Evolutionary conservation across 148 eudicot genomes (phyloP).

Genomic region (Arctostaphylos glauca): DNA sequence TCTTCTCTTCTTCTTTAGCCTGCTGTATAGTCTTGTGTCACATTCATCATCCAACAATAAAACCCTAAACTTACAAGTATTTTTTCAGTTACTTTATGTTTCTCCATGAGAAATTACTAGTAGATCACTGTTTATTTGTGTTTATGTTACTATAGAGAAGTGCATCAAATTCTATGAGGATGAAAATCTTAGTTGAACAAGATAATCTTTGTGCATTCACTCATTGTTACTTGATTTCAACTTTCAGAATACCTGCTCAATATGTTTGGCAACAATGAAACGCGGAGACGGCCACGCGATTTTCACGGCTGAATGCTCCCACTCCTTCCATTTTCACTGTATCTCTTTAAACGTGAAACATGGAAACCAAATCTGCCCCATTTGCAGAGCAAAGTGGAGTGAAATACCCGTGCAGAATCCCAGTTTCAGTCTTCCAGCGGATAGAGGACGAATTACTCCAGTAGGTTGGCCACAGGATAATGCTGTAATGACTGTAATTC

Average conservation of each 20-base stretch:
- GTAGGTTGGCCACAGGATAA: slow-evolving; percentile 39
- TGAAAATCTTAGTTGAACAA: background rate
- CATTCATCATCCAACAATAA: background rate
- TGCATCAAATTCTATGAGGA: background rate
- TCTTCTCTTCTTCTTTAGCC: no score
- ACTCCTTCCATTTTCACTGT: slow-evolving; percentile 82
- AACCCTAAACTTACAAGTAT: background rate
- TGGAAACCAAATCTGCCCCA: slow-evolving; percentile 76
- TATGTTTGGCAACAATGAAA: slow-evolving; percentile 65
- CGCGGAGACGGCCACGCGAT: slow-evolving; percentile 79
- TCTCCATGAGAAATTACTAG: background rate
- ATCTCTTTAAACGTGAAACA: slow-evolving; percentile 77
- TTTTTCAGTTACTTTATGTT: background rate
- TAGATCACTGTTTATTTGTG: background rate
- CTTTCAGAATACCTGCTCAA: slow-evolving; percentile 67
- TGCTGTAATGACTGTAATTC: slow-evolving; percentile 43
- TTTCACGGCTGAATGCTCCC: slow-evolving; percentile 91
- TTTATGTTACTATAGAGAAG: background rate
- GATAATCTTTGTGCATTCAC: background rate
- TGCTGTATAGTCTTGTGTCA: no score
- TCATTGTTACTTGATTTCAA: slow-evolving; percentile 3
- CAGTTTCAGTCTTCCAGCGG: slow-evolving; percentile 30
- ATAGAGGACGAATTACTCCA: slow-evolving; percentile 43
- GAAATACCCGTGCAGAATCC: slow-evolving; percentile 72
- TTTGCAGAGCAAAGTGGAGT: slow-evolving; percentile 82